Evolutionary conservation across 1,139 yeast species (phyloP), one percentile per base, ranked within the genome.

Genomic region (Groenewaldozyma auringiensis): DNA sequence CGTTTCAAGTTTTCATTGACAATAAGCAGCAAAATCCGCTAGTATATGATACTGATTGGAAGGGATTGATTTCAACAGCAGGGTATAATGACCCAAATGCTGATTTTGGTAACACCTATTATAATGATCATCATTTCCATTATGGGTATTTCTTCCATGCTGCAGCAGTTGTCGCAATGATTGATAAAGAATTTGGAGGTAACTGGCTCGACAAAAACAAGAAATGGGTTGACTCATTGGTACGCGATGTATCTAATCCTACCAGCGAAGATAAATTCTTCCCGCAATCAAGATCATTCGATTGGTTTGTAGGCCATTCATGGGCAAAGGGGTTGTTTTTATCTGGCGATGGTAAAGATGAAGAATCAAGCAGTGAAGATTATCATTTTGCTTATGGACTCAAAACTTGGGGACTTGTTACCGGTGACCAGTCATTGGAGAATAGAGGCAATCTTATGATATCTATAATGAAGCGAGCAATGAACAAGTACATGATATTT

Each of bases 261-360:
- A 70, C 77, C 17, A 48, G 61, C 47, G 66, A 65, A 2, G 88
- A 82, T 59, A 47, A 65, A 1, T 74, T 72, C 55, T 83, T 81
- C 74, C 92, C 92, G 3, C 79, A 76, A 18, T 81, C 78, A 17
- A 70, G 92, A 58, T 73, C 74, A 66, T 83, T 83, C 63, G 87
- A 82, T 59, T 83, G 87, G 86, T 83, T 67, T 61, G 73, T 72
- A 37, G 94, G 94, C 22, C 92, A 83, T 60, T 81, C 88, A 3
- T 83, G 88, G 86, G 89, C 92, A 2, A 76, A 76, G 50, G 92
- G 94, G 13, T 67, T 83, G 47, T 78, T 75, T 54, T 72, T 72
- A 31, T 69, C 78, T 51, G 82, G 78, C 20, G 89, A 83, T 59
- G 89, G 92, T 47, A 78, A 78, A 53, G 81, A 83, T 56, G 82